These are phyloP conservation scores for Colletotrichum sp. DNA, from an alignment of 2,329 filamentous ascomycete species.

Conservation along the genomic window DNA sequence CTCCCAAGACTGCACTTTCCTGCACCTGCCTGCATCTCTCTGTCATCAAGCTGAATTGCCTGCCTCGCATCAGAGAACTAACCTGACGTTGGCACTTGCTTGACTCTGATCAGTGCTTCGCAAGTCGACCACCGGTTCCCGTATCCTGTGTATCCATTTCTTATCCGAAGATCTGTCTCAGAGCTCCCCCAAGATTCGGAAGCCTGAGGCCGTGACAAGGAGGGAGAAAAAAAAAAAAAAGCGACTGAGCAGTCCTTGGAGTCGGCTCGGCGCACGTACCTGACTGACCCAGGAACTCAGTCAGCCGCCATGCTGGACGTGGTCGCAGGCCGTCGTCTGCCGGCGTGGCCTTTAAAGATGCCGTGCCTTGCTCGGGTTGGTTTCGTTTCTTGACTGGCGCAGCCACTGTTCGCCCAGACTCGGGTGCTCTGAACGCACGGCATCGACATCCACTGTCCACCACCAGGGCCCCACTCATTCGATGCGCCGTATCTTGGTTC, in stretches of 20 bases:
- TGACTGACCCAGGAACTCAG: background rate
- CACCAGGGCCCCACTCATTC: background rate
- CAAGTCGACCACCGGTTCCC: background rate
- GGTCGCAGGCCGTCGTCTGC: background rate
- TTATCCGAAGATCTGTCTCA: background rate
- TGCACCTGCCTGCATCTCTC: background rate
- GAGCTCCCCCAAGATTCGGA: background rate
- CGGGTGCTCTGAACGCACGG: background rate
- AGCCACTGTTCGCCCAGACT: background rate
- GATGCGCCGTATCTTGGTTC: background rate
- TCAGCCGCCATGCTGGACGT: background rate
- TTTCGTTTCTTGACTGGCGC: conserved; percentile 10
- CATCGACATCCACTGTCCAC: background rate
- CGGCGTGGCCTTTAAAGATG: background rate
- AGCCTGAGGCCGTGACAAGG: background rate
- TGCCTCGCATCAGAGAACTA: background rate
- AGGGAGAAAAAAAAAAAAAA: background rate
- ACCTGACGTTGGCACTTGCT: background rate
- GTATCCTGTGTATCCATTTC: background rate
- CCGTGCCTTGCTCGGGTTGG: background rate
- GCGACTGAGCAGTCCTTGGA: background rate
- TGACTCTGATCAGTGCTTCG: background rate
- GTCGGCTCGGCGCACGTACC: background rate
- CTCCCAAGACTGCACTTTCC: background rate
- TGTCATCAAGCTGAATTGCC: background rate